phyloP scores from a whole-genome alignment of 176 grass and related monocot species.

The Sorghum bicolor region Sorghum_bicolor_NCBIv3 NC_012879.2:19420001-19420500 shows the following conservation, averaged over 20 bases:
- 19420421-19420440: neutral
- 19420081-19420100: neutral
- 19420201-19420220: neutral
- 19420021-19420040: neutral
- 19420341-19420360: conserved; percentile 82
- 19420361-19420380: conserved; percentile 78
- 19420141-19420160: neutral
- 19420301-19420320: conserved; percentile 84
- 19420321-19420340: conserved; percentile 95
- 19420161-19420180: neutral
- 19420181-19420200: neutral
- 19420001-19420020: neutral
- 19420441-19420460: neutral
- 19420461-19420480: neutral
- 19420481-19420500: neutral
- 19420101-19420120: neutral
- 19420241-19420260: conserved; percentile 75
- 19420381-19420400: conserved; percentile 46
- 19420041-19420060: neutral
- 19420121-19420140: neutral
- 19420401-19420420: neutral
- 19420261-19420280: conserved; percentile 98
- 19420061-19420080: neutral
- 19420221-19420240: conserved; percentile 25
- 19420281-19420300: conserved; percentile 96